Conservation (phyloP, 768 basidiomycete genomes). For the Pleurotus sapidus region DNA sequence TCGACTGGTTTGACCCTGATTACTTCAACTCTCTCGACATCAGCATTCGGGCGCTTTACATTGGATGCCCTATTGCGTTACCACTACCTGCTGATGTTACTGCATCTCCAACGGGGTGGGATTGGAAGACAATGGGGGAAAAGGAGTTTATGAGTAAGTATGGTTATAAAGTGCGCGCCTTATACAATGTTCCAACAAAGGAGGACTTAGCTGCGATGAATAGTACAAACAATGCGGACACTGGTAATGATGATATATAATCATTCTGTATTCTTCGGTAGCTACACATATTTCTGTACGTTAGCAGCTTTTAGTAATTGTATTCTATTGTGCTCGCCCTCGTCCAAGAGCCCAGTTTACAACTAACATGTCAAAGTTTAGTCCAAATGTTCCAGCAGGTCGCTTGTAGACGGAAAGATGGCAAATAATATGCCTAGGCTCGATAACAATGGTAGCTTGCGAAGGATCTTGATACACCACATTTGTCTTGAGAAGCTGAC, state of each 20-base stretch:
- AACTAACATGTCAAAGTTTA: conserved; percentile 13
- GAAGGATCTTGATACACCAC: conserved; percentile 15
- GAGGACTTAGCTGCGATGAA: background rate
- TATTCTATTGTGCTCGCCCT: conserved; percentile 13
- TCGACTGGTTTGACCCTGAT: conserved; percentile 5
- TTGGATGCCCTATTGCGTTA: background rate
- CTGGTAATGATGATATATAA: background rate
- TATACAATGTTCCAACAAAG: background rate
- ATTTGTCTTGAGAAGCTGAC: background rate
- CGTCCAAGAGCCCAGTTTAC: conserved; percentile 19
- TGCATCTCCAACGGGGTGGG: background rate
- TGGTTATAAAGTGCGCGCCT: background rate
- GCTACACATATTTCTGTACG: conserved; percentile 13
- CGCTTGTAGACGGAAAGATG: conserved; percentile 17
- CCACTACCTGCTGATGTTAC: background rate
- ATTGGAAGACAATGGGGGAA: background rate
- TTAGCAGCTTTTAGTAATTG: conserved; percentile 12
- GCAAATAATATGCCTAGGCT: conserved; percentile 20
- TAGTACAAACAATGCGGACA: background rate
- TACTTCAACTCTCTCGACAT: background rate
- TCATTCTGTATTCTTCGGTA: background rate
- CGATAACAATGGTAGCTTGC: conserved; percentile 14
- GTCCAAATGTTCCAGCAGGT: conserved; percentile 19
- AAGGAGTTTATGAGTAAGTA: background rate
- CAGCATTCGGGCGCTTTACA: background rate